Conservation (phyloP, 2,329 filamentous ascomycete genomes). For the Fusarium musae region DNA sequence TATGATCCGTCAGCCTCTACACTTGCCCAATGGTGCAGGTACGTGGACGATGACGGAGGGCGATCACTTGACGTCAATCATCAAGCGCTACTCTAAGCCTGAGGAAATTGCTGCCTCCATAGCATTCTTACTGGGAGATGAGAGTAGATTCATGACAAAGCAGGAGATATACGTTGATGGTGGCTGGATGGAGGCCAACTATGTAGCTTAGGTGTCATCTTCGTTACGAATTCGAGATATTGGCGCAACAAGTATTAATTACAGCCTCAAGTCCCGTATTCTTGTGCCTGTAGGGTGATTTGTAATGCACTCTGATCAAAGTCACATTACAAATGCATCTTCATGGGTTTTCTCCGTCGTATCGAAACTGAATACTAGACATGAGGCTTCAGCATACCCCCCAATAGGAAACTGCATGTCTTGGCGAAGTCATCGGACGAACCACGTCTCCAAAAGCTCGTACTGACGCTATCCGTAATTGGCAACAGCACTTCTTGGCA, state of each 20-base stretch:
- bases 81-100: constrained; percentile 43
- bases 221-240: rapidly evolving
- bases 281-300: background rate
- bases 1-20: constrained; percentile 44
- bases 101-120: constrained; percentile 46
- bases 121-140: constrained; percentile 47
- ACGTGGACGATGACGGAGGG: constrained; percentile 44
- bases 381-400: background rate
- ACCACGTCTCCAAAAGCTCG: background rate
- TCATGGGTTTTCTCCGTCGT: rapidly evolving
- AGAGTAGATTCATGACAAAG: constrained; percentile 48
- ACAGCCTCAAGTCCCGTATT: background rate
- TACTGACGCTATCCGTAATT: background rate
- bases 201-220: constrained; percentile 18
- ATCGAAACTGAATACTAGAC: rapidly evolving
- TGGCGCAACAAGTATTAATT: background rate
- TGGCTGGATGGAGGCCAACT: constrained; percentile 44
- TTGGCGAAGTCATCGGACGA: background rate
- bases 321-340: background rate
- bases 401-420: constrained; percentile 1
- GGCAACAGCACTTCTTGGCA: constrained; percentile 15
- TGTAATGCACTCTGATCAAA: background rate
- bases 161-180: constrained; percentile 47
- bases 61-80: constrained; percentile 41
- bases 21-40: constrained; percentile 37